Conservation (phyloP, 805 yeast genomes). For the Lipomyces orientalis region DNA sequence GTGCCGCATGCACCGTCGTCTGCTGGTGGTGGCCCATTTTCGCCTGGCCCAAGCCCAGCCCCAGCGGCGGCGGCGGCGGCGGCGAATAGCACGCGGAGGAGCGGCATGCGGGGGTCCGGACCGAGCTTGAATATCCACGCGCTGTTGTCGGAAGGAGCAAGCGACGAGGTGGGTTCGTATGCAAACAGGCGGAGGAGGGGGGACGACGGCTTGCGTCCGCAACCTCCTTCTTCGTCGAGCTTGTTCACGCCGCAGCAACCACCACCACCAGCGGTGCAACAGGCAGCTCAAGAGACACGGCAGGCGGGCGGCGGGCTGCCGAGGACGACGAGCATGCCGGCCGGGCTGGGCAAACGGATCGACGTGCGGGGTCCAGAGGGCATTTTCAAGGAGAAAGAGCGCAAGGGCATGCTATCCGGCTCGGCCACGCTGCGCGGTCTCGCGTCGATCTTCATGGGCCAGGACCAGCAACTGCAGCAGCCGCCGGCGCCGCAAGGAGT, state of each 20-base stretch:
- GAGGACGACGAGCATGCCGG: constrained; percentile 34
- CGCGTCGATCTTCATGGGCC: constrained; percentile 26
- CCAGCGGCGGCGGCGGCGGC: not conserved
- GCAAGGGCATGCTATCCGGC: constrained; percentile 17
- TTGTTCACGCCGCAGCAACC: constrained; percentile 10
- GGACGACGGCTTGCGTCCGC: constrained; percentile 8
- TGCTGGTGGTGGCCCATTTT: constrained; percentile 6
- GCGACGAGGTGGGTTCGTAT: not conserved
- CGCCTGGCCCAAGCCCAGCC: not conserved
- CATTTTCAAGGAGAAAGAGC: constrained; percentile 40
- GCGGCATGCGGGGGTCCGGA: constrained; percentile 11
- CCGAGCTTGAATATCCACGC: constrained; percentile 24
- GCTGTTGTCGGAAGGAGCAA: constrained; percentile 11
- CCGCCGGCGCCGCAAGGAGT: constrained; percentile 8
- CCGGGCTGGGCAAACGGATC: constrained; percentile 25
- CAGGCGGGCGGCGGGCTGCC: constrained; percentile 11
- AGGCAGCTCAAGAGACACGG: not conserved
- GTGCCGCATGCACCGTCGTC: constrained; percentile 58
- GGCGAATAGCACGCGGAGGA: not conserved
- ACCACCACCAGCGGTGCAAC: not conserved
- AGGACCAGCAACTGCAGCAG: constrained; percentile 7
- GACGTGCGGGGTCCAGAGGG: constrained; percentile 38
- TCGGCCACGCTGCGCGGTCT: constrained; percentile 28
- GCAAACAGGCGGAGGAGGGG: not conserved
- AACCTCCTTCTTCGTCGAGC: not conserved